These are phyloP conservation scores for Graphilbum fragrans DNA, from an alignment of 2,329 filamentous ascomycete genomes.

Conservation along the genomic window DNA sequence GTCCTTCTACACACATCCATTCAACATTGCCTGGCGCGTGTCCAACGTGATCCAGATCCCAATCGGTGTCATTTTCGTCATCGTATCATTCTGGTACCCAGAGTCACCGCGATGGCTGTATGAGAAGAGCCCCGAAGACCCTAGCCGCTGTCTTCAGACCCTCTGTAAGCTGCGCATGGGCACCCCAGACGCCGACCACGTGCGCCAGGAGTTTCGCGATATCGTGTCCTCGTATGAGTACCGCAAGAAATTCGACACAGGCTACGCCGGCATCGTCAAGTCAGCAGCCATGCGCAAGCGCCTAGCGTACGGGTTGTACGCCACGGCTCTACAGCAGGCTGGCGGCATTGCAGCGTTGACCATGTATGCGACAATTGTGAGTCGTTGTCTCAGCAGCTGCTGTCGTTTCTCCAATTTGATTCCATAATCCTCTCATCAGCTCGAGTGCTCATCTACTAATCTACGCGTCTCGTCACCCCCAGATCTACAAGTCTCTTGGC, in stretches of 20 bases:
- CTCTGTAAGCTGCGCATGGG: constrained; percentile 4
- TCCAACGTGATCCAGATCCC: constrained; percentile 4
- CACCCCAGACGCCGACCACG: constrained; percentile 1
- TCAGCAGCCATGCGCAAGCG: constrained; percentile 1
- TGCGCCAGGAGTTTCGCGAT: constrained; percentile 1
- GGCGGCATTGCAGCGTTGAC: constrained; percentile 2
- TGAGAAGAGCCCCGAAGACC: constrained; percentile 2
- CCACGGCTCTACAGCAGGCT: constrained; percentile 2
- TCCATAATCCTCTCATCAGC: too few species aligned
- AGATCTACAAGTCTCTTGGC: constrained; percentile 3
- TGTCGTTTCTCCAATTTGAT: too few species aligned
- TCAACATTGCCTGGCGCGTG: constrained; percentile 4
- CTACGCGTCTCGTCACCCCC: too few species aligned
- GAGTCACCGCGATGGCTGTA: constrained; percentile 4
- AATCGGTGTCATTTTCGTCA: neutral
- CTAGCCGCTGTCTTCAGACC: neutral
- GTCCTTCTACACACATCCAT: constrained; percentile 1
- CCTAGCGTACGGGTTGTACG: constrained; percentile 1
- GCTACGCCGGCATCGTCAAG: constrained; percentile 1
- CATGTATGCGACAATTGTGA: constrained; percentile 2
- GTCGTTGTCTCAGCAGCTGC: too few species aligned
- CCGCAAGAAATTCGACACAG: constrained; percentile 1
- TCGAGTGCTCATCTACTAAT: too few species aligned
- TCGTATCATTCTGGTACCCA: constrained; percentile 3
- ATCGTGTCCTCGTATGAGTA: constrained; percentile 1